phyloP scores from a whole-genome alignment of 495 filamentous ascomycete species.

The Daldinia caldariorum region DNA sequence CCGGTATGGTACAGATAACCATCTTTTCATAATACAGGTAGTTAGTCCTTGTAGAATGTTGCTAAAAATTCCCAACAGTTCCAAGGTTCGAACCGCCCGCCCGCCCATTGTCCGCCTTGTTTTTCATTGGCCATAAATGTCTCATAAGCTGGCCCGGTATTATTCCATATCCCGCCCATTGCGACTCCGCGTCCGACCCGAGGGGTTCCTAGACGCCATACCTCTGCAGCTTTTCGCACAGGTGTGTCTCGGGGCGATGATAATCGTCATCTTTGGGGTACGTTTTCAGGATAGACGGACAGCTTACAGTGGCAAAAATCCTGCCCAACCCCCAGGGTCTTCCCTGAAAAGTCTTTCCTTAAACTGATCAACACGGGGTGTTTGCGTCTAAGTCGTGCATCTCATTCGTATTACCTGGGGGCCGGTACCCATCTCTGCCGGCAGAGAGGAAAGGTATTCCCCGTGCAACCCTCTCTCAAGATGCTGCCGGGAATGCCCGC shows the following conservation, averaged over 20 bases:
- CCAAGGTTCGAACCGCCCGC: constrained; percentile 15
- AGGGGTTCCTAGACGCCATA: constrained; percentile 16
- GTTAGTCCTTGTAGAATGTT: constrained; percentile 25
- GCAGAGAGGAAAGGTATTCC: constrained; percentile 26
- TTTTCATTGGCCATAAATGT: constrained; percentile 32
- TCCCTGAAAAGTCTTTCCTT: background rate
- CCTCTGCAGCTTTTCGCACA: constrained; percentile 26
- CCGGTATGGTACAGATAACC: too few species aligned
- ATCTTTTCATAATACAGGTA: constrained; percentile 10
- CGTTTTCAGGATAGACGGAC: constrained; percentile 6
- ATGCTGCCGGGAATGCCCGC: constrained; percentile 19
- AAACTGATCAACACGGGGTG: constrained; percentile 24
- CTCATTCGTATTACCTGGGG: constrained; percentile 34
- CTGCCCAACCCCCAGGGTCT: constrained; percentile 32
- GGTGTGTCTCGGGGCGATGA: constrained; percentile 29
- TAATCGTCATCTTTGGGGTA: constrained; percentile 29
- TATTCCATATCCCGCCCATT: constrained; percentile 26
- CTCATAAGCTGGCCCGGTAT: constrained; percentile 14
- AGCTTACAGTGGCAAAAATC: constrained; percentile 35
- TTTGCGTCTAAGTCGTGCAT: constrained; percentile 36
- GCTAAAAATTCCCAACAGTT: constrained; percentile 39
- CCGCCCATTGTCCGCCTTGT: constrained; percentile 26
- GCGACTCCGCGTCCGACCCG: constrained; percentile 29
- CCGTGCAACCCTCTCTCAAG: constrained; percentile 30
- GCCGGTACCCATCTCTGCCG: constrained; percentile 33